Percentiles rank a stretch among this genome's conserved stretches.
phyloP scores from a whole-genome alignment of 768 basidiomycete genomes.

The Amanita jacksonii region DNA sequence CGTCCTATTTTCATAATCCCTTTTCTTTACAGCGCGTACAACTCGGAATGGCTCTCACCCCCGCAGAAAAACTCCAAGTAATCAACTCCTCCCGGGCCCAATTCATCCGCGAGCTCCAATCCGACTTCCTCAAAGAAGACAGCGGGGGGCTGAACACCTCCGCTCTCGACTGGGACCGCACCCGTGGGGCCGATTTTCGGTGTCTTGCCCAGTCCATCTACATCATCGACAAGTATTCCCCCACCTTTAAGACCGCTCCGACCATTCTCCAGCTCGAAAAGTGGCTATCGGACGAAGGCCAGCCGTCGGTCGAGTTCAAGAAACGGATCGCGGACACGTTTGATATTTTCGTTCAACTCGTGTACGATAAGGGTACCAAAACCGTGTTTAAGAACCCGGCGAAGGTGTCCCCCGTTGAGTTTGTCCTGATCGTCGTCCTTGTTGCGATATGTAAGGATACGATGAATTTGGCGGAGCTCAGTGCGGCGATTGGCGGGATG shows the following conservation, averaged over 20 bases:
- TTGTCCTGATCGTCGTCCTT: conserved; percentile 46
- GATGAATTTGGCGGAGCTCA: conserved; percentile 29
- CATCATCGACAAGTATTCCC: conserved; percentile 34
- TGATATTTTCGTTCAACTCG: conserved; percentile 36
- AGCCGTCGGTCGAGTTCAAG: conserved; percentile 22
- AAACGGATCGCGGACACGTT: conserved; percentile 32
- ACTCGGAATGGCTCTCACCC: conserved; percentile 68
- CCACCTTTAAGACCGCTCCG: conserved; percentile 16
- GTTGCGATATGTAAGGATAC: conserved; percentile 39
- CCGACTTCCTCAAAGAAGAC: conserved; percentile 32
- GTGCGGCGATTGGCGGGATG: conserved; percentile 39
- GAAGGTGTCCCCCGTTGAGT: conserved; percentile 62
- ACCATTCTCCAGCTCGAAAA: conserved; percentile 34
- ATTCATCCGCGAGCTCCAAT: conserved; percentile 51
- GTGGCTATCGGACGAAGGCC: conserved; percentile 33
- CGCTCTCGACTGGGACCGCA: conserved; percentile 38
- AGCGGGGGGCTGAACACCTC: conserved; percentile 23
- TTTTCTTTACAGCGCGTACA: conserved; percentile 52
- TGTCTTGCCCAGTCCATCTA: conserved; percentile 46
- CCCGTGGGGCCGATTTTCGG: conserved; percentile 48
- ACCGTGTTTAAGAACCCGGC: conserved; percentile 28
- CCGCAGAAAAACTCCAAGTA: conserved; percentile 67
- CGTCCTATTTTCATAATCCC: too few species aligned
- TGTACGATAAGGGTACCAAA: conserved; percentile 24
- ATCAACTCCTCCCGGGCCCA: conserved; percentile 43